Conservation (phyloP, 1,284 basidiomycete species). For the Sanghuangporus weigelae region DNA sequence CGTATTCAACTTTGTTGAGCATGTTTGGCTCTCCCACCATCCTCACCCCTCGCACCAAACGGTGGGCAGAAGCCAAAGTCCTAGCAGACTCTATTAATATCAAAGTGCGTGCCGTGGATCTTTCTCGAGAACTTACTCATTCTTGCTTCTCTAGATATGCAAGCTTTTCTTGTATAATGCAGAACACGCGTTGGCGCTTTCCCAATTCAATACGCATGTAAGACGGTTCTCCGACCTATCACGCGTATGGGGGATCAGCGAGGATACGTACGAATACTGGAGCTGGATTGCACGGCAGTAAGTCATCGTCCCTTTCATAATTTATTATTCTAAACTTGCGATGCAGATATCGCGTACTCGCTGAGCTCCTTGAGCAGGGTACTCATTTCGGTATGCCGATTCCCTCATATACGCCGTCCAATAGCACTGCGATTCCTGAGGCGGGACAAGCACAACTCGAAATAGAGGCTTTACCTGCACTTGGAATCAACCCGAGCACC, state of each 20-base stretch:
- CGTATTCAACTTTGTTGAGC: slow-evolving; percentile 72
- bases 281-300: slow-evolving; percentile 92
- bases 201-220: slow-evolving; percentile 80
- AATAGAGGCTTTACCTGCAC: slow-evolving; percentile 44
- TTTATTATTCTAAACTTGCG: not conserved
- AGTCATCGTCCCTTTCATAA: slow-evolving; percentile 26
- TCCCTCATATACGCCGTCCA: slow-evolving; percentile 47
- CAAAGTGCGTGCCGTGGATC: slow-evolving; percentile 48
- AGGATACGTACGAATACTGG: slow-evolving; percentile 96
- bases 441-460: slow-evolving; percentile 34
- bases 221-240: slow-evolving; percentile 85
- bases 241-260: slow-evolving; percentile 94
- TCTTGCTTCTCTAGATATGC: slow-evolving; percentile 51
- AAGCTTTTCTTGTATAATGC: slow-evolving; percentile 88
- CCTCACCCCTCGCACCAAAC: slow-evolving; percentile 87
- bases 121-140: not conserved
- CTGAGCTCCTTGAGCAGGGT: slow-evolving; percentile 83
- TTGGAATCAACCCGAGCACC: slow-evolving; percentile 64
- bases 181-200: slow-evolving; percentile 71
- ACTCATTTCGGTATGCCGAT: slow-evolving; percentile 63
- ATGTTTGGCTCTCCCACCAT: slow-evolving; percentile 87
- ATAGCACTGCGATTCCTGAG: slow-evolving; percentile 23
- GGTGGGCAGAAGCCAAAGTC: slow-evolving; percentile 98
- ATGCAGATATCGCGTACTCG: slow-evolving; percentile 76
- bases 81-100: slow-evolving; percentile 88